A percentile compares a stretch with the other conserved stretches of the same genome.
Evolutionary conservation across 441 rosid species (phyloP).

Genomic region (Syzygium syzygioides): DNA sequence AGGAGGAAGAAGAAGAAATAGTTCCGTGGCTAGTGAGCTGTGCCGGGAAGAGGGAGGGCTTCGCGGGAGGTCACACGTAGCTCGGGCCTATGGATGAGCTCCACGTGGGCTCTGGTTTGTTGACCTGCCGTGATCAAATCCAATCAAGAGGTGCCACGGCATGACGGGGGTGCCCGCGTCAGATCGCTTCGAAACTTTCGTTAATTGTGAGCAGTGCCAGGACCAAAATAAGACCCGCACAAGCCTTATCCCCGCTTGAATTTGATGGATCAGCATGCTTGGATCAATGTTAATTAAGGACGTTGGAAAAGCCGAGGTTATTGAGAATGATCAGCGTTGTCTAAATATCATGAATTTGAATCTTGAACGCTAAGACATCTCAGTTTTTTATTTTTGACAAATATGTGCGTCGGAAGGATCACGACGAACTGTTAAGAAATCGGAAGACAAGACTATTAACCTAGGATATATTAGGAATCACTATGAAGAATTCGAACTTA

Average conservation of each 20-base stretch:
- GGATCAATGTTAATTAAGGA: background rate
- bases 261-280: background rate
- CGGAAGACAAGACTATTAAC: background rate
- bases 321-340: too few species aligned
- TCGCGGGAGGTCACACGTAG: slow-evolving; percentile 25
- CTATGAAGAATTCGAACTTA: background rate
- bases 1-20: background rate
- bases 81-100: slow-evolving; percentile 9
- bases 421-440: background rate
- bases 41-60: background rate
- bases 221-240: background rate
- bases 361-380: background rate
- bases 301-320: too few species aligned
- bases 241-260: background rate
- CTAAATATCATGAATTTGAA: background rate
- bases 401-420: fast-evolving
- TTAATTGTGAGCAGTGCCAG: background rate
- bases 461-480: background rate
- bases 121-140: background rate
- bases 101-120: slow-evolving; percentile 26
- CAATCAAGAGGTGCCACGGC: slow-evolving; percentile 18
- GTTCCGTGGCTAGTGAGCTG: background rate
- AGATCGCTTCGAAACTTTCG: background rate
- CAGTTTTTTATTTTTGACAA: background rate
- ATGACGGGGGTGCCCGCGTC: background rate